These are phyloP conservation scores for Gliomastix tumulicola DNA, from an alignment of 2,329 filamentous ascomycete genomes.

Conservation along the genomic window DNA sequence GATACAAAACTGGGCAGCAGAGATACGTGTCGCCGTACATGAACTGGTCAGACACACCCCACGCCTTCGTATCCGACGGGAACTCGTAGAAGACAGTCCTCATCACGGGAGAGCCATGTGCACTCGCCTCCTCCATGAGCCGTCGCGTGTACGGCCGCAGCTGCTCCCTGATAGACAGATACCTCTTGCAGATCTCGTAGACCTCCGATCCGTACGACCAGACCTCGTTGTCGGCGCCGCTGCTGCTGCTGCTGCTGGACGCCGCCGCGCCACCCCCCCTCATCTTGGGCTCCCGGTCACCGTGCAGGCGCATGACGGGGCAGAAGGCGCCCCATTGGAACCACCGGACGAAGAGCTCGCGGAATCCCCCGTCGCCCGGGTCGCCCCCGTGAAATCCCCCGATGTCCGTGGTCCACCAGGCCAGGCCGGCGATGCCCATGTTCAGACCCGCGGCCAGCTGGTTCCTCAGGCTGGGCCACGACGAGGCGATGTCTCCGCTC, in stretches of 20 bases:
- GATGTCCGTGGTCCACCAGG: constrained; percentile 67
- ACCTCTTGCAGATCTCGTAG: constrained; percentile 52
- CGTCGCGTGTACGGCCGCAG: constrained; percentile 49
- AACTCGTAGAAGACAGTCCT: constrained; percentile 59
- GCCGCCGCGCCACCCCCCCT: constrained; percentile 22
- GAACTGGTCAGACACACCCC: constrained; percentile 55
- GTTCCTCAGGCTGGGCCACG: constrained; percentile 51
- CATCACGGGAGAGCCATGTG: constrained; percentile 54
- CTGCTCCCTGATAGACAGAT: constrained; percentile 50
- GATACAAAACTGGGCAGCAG: constrained; percentile 46
- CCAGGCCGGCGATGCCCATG: constrained; percentile 57
- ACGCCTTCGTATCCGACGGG: constrained; percentile 42
- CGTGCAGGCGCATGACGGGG: constrained; percentile 61
- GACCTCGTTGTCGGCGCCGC: constrained; percentile 53
- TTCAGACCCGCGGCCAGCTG: constrained; percentile 59
- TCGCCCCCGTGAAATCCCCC: constrained; percentile 63
- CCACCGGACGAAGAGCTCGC: constrained; percentile 60
- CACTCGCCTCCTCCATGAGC: constrained; percentile 53
- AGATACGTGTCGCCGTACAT: constrained; percentile 57
- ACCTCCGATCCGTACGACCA: constrained; percentile 59
- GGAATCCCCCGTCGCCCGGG: constrained; percentile 45
- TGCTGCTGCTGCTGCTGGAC: constrained; percentile 32
- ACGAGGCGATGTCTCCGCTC: constrained; percentile 60
- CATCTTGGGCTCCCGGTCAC: constrained; percentile 52
- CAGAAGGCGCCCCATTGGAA: constrained; percentile 65